phyloP scores from a whole-genome alignment of 352 stramenopile genomes.

The Thalassiosira sp. region DNA sequence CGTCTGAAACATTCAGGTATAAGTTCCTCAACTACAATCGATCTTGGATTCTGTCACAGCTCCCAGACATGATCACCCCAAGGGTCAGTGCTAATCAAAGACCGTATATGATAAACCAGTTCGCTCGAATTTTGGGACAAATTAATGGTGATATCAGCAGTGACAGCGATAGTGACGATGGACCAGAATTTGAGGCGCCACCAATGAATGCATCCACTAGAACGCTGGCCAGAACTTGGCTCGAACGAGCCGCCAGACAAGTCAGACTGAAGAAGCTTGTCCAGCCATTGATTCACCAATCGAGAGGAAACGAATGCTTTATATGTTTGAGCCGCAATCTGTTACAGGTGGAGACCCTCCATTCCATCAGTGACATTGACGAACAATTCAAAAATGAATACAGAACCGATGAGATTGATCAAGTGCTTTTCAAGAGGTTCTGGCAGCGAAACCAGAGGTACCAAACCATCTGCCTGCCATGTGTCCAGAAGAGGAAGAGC shows the following conservation, averaged over 20 bases:
- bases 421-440: constrained; percentile 93
- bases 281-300: constrained; percentile 89
- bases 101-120: constrained; percentile 94
- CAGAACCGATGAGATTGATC: constrained; percentile 88
- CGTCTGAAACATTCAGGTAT: constrained; percentile 94
- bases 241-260: constrained; percentile 86
- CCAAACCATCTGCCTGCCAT: constrained; percentile 93
- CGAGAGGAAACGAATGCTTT: constrained; percentile 91
- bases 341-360: constrained; percentile 93
- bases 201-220: constrained; percentile 89
- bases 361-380: constrained; percentile 90
- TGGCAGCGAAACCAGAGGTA: constrained; percentile 92
- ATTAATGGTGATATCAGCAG: constrained; percentile 92
- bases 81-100: constrained; percentile 88
- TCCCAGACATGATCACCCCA: constrained; percentile 94
- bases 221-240: constrained; percentile 91
- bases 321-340: constrained; percentile 92
- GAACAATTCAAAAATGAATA: constrained; percentile 89
- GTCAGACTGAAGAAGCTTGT: constrained; percentile 88
- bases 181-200: constrained; percentile 88
- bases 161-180: constrained; percentile 87
- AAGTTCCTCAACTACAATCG: constrained; percentile 98
- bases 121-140: constrained; percentile 92
- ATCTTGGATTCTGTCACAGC: constrained; percentile 94
- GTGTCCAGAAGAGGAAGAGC: constrained; percentile 83